Conservation (phyloP, 768 basidiomycete genomes). For the Amanita exitialis region DNA sequence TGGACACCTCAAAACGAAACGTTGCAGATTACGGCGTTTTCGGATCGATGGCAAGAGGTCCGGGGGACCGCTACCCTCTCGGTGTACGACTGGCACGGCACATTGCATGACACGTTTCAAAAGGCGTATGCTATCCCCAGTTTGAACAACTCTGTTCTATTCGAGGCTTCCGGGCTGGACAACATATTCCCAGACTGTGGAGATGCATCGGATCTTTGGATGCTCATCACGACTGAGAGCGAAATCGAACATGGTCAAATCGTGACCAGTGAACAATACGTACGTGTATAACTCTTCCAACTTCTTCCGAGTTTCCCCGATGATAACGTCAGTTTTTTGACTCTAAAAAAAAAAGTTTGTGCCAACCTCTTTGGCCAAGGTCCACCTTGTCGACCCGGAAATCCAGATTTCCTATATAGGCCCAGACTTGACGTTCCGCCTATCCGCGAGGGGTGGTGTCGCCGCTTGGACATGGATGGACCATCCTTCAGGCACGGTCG, state of each 20-base stretch:
- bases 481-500: slow-evolving; percentile 44
- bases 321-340: not conserved
- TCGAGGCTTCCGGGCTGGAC: slow-evolving; percentile 27
- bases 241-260: slow-evolving; percentile 26
- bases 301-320: slow-evolving; percentile 5
- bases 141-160: slow-evolving; percentile 40
- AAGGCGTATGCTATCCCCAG: slow-evolving; percentile 32
- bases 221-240: slow-evolving; percentile 40
- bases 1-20: slow-evolving; percentile 40
- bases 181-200: slow-evolving; percentile 34
- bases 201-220: slow-evolving; percentile 35
- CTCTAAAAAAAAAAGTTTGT: slow-evolving; percentile 25
- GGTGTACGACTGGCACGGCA: slow-evolving; percentile 50
- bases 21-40: slow-evolving; percentile 39
- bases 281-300: slow-evolving; percentile 23
- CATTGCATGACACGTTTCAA: slow-evolving; percentile 23
- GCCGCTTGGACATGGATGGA: slow-evolving; percentile 53
- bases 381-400: slow-evolving; percentile 38
- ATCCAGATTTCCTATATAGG: slow-evolving; percentile 26
- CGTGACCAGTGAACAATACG: slow-evolving; percentile 42
- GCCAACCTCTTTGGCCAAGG: slow-evolving; percentile 35
- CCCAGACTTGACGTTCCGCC: slow-evolving; percentile 32
- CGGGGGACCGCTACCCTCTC: slow-evolving; percentile 37
- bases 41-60: slow-evolving; percentile 39
- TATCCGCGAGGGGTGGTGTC: slow-evolving; percentile 44